These are phyloP conservation scores for Cantharellus anzutake DNA, from an alignment of 768 basidiomycete genomes.

Conservation along the genomic window DNA sequence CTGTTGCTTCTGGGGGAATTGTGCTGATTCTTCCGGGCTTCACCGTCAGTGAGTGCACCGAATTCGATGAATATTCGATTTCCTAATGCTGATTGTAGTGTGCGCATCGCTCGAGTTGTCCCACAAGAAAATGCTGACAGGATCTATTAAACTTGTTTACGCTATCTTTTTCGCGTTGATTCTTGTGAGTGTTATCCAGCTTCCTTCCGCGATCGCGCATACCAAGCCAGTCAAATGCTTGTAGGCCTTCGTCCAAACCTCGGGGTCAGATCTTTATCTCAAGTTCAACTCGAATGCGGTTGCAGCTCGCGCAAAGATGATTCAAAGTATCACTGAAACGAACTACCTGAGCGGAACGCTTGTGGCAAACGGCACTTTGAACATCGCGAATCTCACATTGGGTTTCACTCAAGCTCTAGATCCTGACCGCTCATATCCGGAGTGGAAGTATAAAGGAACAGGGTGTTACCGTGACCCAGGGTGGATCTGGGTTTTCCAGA, in stretches of 20 bases:
- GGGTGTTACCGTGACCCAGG: constrained; percentile 52
- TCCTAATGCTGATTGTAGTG: constrained; percentile 25
- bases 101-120: constrained; percentile 69
- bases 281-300: constrained; percentile 32
- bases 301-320: background rate
- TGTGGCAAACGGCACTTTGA: constrained; percentile 6
- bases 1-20: constrained; percentile 73
- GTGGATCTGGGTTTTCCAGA: constrained; percentile 63
- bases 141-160: constrained; percentile 39
- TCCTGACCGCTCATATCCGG: background rate
- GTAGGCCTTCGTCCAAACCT: constrained; percentile 64
- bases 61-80: background rate
- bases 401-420: background rate
- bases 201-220: constrained; percentile 7
- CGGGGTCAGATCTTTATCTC: constrained; percentile 65
- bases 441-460: constrained; percentile 20
- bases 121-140: constrained; percentile 69
- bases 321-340: background rate
- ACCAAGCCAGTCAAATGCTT: background rate
- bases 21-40: constrained; percentile 81
- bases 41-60: constrained; percentile 38
- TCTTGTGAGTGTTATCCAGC: constrained; percentile 15
- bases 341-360: constrained; percentile 40
- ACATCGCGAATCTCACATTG: background rate
- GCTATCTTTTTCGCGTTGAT: constrained; percentile 76